phyloP scores from a whole-genome alignment of 1,284 basidiomycete genomes.

The Stygiomarasmius scandens region DNA sequence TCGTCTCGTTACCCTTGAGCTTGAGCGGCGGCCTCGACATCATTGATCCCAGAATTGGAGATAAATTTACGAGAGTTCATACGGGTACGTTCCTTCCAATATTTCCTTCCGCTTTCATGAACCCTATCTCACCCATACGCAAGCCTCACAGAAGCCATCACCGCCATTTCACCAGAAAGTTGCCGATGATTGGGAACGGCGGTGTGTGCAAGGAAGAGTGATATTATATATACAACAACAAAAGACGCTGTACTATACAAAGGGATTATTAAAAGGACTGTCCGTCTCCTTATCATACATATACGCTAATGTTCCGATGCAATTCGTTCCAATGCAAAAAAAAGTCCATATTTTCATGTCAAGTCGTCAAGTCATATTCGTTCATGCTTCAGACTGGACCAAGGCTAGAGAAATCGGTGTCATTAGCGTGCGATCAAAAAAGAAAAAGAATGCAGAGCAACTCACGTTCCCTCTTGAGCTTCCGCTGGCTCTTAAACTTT shows the following conservation, averaged over 20 bases:
- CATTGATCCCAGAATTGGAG: constrained; percentile 74
- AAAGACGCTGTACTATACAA: too few relatives aligned
- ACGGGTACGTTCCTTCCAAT: too few relatives aligned
- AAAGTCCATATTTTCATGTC: not conserved
- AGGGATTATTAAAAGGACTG: too few relatives aligned
- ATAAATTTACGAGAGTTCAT: constrained; percentile 63
- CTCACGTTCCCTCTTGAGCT: not conserved
- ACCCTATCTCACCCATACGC: constrained; percentile 5
- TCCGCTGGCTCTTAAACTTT: not conserved
- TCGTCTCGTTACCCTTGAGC: constrained; percentile 90
- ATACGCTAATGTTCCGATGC: too few relatives aligned
- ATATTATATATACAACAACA: too few relatives aligned
- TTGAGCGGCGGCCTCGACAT: constrained; percentile 83
- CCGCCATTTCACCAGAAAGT: constrained; percentile 62
- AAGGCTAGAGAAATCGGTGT: not conserved
- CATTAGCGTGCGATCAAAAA: not conserved
- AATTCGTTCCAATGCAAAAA: too few relatives aligned
- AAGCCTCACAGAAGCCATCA: constrained; percentile 84
- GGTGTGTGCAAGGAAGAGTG: too few relatives aligned
- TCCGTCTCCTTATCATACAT: too few relatives aligned
- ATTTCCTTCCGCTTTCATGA: not conserved
- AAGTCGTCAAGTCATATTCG: not conserved
- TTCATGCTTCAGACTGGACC: not conserved
- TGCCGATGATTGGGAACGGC: too few relatives aligned
- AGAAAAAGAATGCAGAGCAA: not conserved